These are phyloP conservation scores for Sugiyamaella neomexicana DNA, from an alignment of 1,139 yeast species.

Conservation along the genomic window DNA sequence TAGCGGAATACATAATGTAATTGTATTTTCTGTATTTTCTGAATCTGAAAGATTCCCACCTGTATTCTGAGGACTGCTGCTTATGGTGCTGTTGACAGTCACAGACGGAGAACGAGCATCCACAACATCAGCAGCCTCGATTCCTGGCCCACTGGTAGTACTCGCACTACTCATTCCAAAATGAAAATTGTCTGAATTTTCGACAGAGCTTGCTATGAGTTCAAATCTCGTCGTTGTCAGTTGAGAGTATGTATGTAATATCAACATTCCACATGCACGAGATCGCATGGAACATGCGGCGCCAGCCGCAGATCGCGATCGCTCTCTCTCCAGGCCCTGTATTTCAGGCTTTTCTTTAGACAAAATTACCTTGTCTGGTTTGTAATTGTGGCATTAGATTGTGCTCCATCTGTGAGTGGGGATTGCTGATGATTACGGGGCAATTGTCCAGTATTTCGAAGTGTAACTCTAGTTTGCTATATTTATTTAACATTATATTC, in stretches of 20 bases:
- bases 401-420: no score
- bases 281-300: background rate
- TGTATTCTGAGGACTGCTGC: background rate
- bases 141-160: no score
- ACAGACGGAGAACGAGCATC: background rate
- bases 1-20: slow-evolving; percentile 36
- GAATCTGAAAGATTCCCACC: background rate
- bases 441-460: no score
- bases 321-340: no score
- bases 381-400: no score
- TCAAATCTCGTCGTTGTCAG: background rate
- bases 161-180: background rate
- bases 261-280: background rate
- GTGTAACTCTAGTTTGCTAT: no score
- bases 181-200: no score
- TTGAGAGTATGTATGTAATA: background rate
- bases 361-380: no score
- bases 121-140: background rate
- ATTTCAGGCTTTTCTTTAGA: no score
- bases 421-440: no score
- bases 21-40: background rate
- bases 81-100: background rate
- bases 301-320: background rate
- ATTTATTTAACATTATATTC: no score
- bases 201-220: no score